Evolutionary conservation across 2,329 filamentous ascomycete species (phyloP).

Genomic region (Hypoxylon rubiginosum): DNA sequence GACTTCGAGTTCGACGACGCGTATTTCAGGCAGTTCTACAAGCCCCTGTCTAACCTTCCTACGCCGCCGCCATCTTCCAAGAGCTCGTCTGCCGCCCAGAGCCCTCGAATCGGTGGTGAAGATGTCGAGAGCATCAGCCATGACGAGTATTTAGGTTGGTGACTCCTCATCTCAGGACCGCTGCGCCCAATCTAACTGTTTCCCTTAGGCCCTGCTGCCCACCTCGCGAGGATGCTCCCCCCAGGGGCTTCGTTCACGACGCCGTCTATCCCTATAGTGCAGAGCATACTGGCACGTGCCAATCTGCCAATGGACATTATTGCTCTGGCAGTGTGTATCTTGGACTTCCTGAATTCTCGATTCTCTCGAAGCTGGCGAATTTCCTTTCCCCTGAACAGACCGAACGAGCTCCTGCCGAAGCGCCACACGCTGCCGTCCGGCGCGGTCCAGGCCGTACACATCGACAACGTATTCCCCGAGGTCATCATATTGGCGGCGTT

Average conservation of each 20-base stretch:
- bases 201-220: constrained; percentile 71
- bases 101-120: constrained; percentile 58
- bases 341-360: constrained; percentile 73
- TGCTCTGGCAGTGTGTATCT: constrained; percentile 74
- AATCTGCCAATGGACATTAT: constrained; percentile 71
- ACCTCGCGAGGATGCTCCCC: constrained; percentile 76
- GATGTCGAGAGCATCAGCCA: constrained; percentile 60
- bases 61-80: constrained; percentile 72
- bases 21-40: constrained; percentile 72
- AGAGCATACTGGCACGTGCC: constrained; percentile 71
- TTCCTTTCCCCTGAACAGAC: constrained; percentile 64
- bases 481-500: constrained; percentile 73
- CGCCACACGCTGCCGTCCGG: constrained; percentile 63
- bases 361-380: constrained; percentile 74
- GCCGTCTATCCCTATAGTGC: constrained; percentile 70
- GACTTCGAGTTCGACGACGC: constrained; percentile 65
- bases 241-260: constrained; percentile 71
- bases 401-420: constrained; percentile 43
- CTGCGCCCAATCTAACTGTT: constrained; percentile 24
- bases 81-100: constrained; percentile 60
- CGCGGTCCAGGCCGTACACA: constrained; percentile 59
- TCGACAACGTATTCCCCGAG: constrained; percentile 73
- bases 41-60: constrained; percentile 75
- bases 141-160: constrained; percentile 58
- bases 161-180: constrained; percentile 21